Conservation (phyloP, 2,329 filamentous ascomycete species). For the Fusarium subglutinans region DNA sequence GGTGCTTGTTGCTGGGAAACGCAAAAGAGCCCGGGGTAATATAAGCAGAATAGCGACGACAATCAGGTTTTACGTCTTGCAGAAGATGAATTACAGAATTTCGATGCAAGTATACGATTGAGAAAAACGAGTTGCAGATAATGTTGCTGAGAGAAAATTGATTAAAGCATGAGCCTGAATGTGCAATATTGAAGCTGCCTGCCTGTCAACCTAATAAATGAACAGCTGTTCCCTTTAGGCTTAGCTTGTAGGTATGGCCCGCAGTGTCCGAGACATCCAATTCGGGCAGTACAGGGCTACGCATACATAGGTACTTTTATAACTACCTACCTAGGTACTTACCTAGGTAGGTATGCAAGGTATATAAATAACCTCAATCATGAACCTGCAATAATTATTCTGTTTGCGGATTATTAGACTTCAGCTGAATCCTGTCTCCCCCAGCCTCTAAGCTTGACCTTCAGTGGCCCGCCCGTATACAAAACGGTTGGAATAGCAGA, state of each 20-base stretch:
- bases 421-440: not conserved
- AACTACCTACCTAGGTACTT: no score
- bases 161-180: not conserved
- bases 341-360: not conserved
- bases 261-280: not conserved
- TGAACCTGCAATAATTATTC: not conserved
- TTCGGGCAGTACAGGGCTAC: not conserved
- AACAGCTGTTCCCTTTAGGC: conserved; percentile 18
- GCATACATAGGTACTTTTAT: not conserved
- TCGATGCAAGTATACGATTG: not conserved
- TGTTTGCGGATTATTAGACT: not conserved
- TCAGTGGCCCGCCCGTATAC: conserved; percentile 45
- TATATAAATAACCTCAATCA: not conserved
- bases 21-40: not conserved
- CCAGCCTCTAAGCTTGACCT: conserved; percentile 40
- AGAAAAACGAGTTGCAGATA: not conserved
- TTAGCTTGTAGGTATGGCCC: conserved; percentile 20
- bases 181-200: conserved; percentile 6
- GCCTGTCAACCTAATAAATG: not conserved
- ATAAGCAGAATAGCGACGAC: not conserved
- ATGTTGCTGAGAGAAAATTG: not conserved
- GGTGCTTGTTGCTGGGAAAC: not conserved
- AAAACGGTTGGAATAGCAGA: conserved; percentile 42
- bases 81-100: not conserved
- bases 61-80: no score